A percentile compares a stretch with the other conserved stretches of the same genome.
These are phyloP conservation scores for Coniochaeta sp. DNA, from an alignment of 2,329 filamentous ascomycete genomes.

Conservation along the genomic window DNA sequence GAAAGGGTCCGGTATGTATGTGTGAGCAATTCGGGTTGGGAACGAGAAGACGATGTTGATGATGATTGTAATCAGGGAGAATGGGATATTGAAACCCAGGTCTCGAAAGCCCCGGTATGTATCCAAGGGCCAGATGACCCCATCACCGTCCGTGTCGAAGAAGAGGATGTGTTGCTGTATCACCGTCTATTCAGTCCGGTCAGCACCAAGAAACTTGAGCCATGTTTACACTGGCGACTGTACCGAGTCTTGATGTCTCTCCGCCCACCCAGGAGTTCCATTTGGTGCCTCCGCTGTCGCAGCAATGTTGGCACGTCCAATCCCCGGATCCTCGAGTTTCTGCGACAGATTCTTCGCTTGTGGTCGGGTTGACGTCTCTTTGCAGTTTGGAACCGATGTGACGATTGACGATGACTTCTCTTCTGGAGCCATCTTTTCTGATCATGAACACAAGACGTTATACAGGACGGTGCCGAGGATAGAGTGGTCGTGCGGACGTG, in stretches of 20 bases:
- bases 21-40: conserved; percentile 24
- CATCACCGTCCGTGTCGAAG: conserved; percentile 33
- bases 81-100: conserved; percentile 29
- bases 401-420: not conserved
- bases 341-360: not conserved
- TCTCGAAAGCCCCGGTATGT: conserved; percentile 30
- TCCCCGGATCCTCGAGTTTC: not conserved
- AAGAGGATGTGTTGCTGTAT: conserved; percentile 33
- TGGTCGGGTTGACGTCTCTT: not conserved
- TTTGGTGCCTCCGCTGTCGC: not conserved
- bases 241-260: not conserved
- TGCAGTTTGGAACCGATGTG: not conserved
- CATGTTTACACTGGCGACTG: not conserved
- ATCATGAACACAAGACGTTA: not conserved
- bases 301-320: not conserved
- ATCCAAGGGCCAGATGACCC: conserved; percentile 29
- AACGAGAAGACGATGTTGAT: conserved; percentile 37
- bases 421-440: not conserved
- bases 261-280: not conserved
- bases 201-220: not conserved
- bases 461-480: not conserved
- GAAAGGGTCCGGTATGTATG: conserved; percentile 27
- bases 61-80: conserved; percentile 30
- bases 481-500: not conserved
- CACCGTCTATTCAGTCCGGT: conserved; percentile 15